phyloP scores from a whole-genome alignment of 257 asterid species.

The Solanum habrochaites region DNA sequence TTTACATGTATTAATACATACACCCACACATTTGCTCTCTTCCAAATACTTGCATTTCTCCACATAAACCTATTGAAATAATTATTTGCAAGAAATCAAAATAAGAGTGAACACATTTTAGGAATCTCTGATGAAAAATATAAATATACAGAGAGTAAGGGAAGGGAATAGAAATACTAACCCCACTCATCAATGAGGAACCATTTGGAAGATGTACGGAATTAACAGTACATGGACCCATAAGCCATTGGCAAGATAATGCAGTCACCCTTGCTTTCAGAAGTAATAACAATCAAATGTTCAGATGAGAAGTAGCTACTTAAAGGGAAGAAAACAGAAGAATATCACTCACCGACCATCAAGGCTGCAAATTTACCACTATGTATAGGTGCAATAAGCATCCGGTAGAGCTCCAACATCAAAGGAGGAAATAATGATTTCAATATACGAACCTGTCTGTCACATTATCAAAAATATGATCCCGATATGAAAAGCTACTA shows the following conservation, averaged over 20 bases:
- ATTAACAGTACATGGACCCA: slow-evolving; percentile 75
- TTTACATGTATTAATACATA: slow-evolving; percentile 76
- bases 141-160: not conserved
- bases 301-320: not conserved
- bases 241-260: slow-evolving; percentile 76
- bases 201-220: slow-evolving; percentile 57
- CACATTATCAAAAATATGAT: not conserved
- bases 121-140: not conserved
- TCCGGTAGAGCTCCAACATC: slow-evolving; percentile 52
- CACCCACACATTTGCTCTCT: slow-evolving; percentile 88
- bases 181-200: slow-evolving; percentile 69
- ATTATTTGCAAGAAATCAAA: not conserved
- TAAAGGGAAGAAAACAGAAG: not conserved
- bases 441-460: slow-evolving; percentile 56
- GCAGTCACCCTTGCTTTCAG: slow-evolving; percentile 87
- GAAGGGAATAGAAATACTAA: slow-evolving; percentile 6
- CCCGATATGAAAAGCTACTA: not conserved
- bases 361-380: slow-evolving; percentile 63
- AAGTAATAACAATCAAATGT: slow-evolving; percentile 1
- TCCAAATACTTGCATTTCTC: slow-evolving; percentile 91
- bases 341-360: slow-evolving; percentile 66
- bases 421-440: slow-evolving; percentile 59
- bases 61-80: slow-evolving; percentile 45
- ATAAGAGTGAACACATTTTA: not conserved
- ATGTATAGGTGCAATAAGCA: slow-evolving; percentile 53